Conservation (phyloP, 805 yeast genomes). For the Tetrapisispora arboricola region DNA sequence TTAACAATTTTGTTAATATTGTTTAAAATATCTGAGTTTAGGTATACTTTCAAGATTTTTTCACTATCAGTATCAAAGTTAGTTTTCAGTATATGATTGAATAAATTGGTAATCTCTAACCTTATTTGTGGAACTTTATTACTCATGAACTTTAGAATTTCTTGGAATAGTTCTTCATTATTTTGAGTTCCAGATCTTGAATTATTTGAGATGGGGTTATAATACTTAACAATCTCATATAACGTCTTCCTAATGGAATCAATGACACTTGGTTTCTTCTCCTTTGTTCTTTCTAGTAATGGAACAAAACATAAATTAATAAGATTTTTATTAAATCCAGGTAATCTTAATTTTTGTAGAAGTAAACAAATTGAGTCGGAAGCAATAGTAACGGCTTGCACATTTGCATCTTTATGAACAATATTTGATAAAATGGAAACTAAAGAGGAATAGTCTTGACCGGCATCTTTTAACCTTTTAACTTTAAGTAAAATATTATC, state of each 20-base stretch:
- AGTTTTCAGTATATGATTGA: conserved; percentile 50
- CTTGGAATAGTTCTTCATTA: conserved; percentile 43
- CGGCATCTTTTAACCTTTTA: conserved; percentile 36
- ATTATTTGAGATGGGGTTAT: conserved; percentile 27
- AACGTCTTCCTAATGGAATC: conserved; percentile 61
- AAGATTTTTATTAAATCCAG: conserved; percentile 43
- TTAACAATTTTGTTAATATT: conserved; percentile 51
- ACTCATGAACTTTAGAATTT: conserved; percentile 45
- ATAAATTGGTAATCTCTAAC: conserved; percentile 55
- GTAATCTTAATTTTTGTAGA: conserved; percentile 53
- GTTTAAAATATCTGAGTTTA: conserved; percentile 10
- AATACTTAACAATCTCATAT: conserved; percentile 41
- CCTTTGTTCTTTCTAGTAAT: conserved; percentile 74
- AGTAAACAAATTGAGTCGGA: conserved; percentile 53
- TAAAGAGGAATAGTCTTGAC: conserved; percentile 58
- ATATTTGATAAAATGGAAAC: conserved; percentile 56
- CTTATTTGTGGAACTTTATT: conserved; percentile 80
- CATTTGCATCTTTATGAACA: conserved; percentile 71
- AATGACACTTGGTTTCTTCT: conserved; percentile 69
- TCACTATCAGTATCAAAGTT: conserved; percentile 10
- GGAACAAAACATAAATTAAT: conserved; percentile 42
- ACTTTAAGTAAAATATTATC: conserved; percentile 40
- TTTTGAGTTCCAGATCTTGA: background rate
- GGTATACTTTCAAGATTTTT: conserved; percentile 5
- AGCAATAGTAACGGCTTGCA: conserved; percentile 74